Percentiles rank a stretch among this genome's conserved stretches.
phyloP scores from a whole-genome alignment of 192 early-diverging fungal genomes.

The Coemansia sp. region DNA sequence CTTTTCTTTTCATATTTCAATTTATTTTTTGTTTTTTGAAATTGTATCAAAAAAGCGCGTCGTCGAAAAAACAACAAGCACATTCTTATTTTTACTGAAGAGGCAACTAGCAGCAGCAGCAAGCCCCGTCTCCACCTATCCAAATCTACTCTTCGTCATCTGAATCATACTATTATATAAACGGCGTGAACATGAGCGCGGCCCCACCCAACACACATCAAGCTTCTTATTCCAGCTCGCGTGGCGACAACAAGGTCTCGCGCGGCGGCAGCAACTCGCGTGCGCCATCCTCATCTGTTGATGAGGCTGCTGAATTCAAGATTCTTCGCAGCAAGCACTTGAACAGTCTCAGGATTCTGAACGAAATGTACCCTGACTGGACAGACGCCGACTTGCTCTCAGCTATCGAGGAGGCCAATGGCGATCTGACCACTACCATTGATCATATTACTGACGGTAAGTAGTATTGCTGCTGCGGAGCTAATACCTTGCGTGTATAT shows the following conservation, averaged over 20 bases:
- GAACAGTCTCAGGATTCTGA: constrained; percentile 61
- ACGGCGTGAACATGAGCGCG: constrained; percentile 49
- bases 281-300: constrained; percentile 16
- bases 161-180: constrained; percentile 41
- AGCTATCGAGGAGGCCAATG: constrained; percentile 80
- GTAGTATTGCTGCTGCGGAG: constrained; percentile 28
- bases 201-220: constrained; percentile 55
- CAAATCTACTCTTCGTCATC: constrained; percentile 17
- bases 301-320: constrained; percentile 62
- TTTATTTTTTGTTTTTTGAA: constrained; percentile 27
- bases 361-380: constrained; percentile 81
- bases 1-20: constrained; percentile 8
- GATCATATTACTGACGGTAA: constrained; percentile 76
- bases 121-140: constrained; percentile 1
- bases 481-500: not conserved
- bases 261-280: constrained; percentile 32
- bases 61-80: constrained; percentile 23
- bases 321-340: constrained; percentile 64
- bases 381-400: constrained; percentile 85
- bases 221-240: constrained; percentile 23
- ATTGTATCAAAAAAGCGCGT: constrained; percentile 52
- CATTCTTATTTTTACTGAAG: constrained; percentile 9
- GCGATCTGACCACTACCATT: constrained; percentile 82
- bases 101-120: constrained; percentile 15
- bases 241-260: constrained; percentile 38